Percentiles rank a stretch among this genome's conserved stretches.
These are phyloP conservation scores for Pythium myriotylum DNA, from an alignment of 352 stramenopile species.

Conservation along the genomic window DNA sequence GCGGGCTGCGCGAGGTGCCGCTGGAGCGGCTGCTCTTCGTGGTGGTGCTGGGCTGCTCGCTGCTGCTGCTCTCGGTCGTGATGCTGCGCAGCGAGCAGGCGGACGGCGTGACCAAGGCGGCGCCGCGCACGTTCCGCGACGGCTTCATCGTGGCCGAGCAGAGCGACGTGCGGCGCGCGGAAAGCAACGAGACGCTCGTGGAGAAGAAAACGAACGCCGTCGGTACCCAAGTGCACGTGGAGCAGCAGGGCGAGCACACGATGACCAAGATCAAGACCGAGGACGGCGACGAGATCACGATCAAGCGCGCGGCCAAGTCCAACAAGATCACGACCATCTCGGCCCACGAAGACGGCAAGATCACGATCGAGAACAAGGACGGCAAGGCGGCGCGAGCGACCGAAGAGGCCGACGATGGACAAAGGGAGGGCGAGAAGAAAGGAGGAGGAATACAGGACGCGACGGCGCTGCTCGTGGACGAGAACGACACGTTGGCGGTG, in stretches of 20 bases:
- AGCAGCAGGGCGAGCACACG: slow-evolving; percentile 33
- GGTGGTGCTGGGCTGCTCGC: slow-evolving; percentile 44
- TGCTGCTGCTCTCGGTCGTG: slow-evolving; percentile 61
- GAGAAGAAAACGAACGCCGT: background rate
- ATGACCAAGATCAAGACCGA: slow-evolving; percentile 79
- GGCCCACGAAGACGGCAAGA: slow-evolving; percentile 67
- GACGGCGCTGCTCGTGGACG: background rate
- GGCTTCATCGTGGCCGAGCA: slow-evolving; percentile 67
- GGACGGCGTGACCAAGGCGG: slow-evolving; percentile 21
- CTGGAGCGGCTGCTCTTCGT: slow-evolving; percentile 61
- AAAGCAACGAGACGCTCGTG: slow-evolving; percentile 28
- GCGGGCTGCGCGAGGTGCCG: slow-evolving; percentile 32
- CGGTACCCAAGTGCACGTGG: slow-evolving; percentile 29
- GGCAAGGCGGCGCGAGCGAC: slow-evolving; percentile 10
- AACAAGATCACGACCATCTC: slow-evolving; percentile 78
- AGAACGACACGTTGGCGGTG: background rate
- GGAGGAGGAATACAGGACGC: slow-evolving; percentile 5
- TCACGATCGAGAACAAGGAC: slow-evolving; percentile 69
- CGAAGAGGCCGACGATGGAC: slow-evolving; percentile 15
- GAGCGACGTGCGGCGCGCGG: slow-evolving; percentile 35
- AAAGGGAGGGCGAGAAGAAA: slow-evolving; percentile 20
- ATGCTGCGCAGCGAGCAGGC: slow-evolving; percentile 59
- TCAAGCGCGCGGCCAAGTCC: slow-evolving; percentile 56
- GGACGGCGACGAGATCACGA: slow-evolving; percentile 80
- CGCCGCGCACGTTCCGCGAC: slow-evolving; percentile 56